Evolutionary conservation across 129 eudicot genomes (phyloP).

Genomic region (sunflower (Helianthus annuus)): HanXRQr2.0-SUNRISE NC_035448.2:114994537-114995036

Average conservation of each 20-base stretch:
- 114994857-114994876: background rate
- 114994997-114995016: conserved; percentile 82
- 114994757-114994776: conserved; percentile 59
- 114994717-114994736: conserved; percentile 55
- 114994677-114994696: conserved; percentile 52
- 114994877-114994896: conserved; percentile 38
- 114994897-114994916: conserved; percentile 95
- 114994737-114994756: conserved; percentile 75
- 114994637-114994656: background rate
- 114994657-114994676: conserved; percentile 29
- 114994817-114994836: conserved; percentile 77
- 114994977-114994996: conserved; percentile 99
- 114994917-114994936: conserved; percentile 66
- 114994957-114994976: conserved; percentile 93
- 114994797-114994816: conserved; percentile 55
- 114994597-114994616: background rate
- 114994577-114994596: background rate
- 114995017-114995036: conserved; percentile 34
- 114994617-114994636: background rate
- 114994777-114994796: conserved; percentile 70
- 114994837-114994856: background rate
- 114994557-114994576: background rate
- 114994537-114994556: too few species aligned
- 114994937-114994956: conserved; percentile 55
- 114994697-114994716: conserved; percentile 48